phyloP scores from a whole-genome alignment of 805 yeast genomes.

The Sugiyamaella lignohabitans region DNA sequence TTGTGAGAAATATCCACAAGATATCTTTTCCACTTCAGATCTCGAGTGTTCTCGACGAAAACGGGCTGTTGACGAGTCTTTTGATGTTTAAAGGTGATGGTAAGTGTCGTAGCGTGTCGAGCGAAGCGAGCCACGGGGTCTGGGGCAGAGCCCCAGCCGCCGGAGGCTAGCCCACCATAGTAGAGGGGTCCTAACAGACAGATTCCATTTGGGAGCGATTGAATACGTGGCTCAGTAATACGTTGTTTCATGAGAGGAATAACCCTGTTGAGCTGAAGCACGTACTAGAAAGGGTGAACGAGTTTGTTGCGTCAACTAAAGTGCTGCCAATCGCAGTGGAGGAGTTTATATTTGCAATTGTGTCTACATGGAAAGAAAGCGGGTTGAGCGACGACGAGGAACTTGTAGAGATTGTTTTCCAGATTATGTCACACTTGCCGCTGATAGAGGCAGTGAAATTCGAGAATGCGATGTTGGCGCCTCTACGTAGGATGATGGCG shows the following conservation, averaged over 20 bases:
- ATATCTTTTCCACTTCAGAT: conserved; percentile 19
- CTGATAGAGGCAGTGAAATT: conserved; percentile 5
- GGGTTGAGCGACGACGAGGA: background rate
- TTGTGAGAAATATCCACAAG: conserved; percentile 13
- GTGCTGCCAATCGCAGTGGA: conserved; percentile 17
- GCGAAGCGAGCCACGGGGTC: no score
- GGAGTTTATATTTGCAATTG: conserved; percentile 10
- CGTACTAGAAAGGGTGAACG: conserved; percentile 5
- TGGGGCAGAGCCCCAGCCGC: no score
- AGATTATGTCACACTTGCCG: conserved; percentile 12
- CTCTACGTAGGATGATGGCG: conserved; percentile 3
- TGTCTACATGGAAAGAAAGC: conserved; percentile 13
- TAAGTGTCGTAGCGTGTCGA: no score
- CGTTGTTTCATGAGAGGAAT: conserved; percentile 5
- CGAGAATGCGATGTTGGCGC: conserved; percentile 6
- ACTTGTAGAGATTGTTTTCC: conserved; percentile 1
- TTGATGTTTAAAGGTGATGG: conserved; percentile 15
- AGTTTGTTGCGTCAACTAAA: conserved; percentile 13
- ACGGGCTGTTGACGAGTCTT: conserved; percentile 12
- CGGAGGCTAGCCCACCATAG: no score
- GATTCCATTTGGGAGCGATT: conserved; percentile 16
- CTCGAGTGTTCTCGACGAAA: conserved; percentile 15
- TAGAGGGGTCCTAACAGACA: conserved; percentile 3
- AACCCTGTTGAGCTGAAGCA: conserved; percentile 2
- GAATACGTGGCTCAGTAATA: conserved; percentile 14